Evolutionary conservation across 2,329 filamentous ascomycete genomes (phyloP).

Genomic region (Pseudogymnoascus sp.): DNA sequence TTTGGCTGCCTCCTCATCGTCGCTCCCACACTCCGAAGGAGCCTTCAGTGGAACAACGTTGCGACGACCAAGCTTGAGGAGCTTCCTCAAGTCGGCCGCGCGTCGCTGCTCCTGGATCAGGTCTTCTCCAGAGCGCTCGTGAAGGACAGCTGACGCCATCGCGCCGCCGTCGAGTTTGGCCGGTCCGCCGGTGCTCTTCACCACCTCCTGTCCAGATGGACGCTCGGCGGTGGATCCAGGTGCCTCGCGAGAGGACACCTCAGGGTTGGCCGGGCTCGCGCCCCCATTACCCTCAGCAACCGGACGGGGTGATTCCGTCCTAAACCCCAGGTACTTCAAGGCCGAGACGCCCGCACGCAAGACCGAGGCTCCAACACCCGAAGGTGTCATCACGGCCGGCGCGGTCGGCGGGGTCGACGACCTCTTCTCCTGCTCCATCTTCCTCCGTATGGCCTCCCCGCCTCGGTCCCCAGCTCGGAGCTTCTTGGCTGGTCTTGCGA

Average conservation of each 20-base stretch:
- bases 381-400: neutral
- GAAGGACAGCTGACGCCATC: neutral
- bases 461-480: constrained; percentile 7
- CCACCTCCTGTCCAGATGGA: neutral
- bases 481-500: constrained; percentile 5
- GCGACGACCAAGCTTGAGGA: neutral
- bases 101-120: neutral
- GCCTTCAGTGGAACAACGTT: neutral
- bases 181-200: neutral
- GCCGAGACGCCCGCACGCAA: neutral
- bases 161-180: neutral
- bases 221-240: neutral
- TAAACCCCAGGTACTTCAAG: constrained; percentile 4
- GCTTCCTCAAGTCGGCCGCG: neutral
- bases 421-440: neutral
- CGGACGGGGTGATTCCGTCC: neutral
- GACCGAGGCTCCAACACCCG: neutral
- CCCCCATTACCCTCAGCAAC: neutral
- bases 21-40: neutral
- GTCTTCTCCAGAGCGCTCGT: neutral
- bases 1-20: constrained; percentile 5
- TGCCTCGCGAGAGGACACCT: constrained; percentile 3
- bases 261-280: neutral
- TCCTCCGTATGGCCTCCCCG: neutral
- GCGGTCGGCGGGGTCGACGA: neutral